These are phyloP conservation scores for Oxyria digyna DNA, from an alignment of 148 eudicot genomes.

Conservation along the genomic window DNA sequence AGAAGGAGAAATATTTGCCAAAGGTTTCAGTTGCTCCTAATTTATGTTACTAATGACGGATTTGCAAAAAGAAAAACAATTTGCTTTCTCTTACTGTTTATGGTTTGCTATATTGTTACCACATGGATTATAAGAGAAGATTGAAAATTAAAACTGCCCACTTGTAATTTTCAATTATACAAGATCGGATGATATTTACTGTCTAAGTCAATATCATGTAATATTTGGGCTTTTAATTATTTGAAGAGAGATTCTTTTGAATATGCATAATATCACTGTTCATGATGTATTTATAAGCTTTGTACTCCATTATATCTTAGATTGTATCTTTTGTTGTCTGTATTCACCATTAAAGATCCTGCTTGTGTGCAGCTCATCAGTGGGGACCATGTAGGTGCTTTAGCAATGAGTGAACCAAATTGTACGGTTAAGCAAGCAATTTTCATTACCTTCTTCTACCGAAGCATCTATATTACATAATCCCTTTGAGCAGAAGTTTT, in stretches of 20 bases:
- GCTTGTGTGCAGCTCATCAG: conserved; percentile 63
- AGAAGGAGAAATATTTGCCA: conserved; percentile 87
- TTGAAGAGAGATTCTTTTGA: neutral
- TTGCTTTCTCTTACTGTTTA: neutral
- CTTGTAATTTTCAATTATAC: neutral
- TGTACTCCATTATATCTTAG: neutral
- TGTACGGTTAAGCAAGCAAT: conserved; percentile 29
- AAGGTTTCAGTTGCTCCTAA: conserved; percentile 33
- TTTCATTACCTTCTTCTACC: neutral
- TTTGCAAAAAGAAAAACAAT: neutral
- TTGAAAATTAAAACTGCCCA: neutral
- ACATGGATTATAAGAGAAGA: neutral
- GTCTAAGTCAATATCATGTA: neutral
- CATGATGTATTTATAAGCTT: neutral
- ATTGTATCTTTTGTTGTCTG: neutral
- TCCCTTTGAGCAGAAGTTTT: neutral
- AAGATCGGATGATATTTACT: neutral
- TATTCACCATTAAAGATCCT: neutral
- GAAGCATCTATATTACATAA: neutral
- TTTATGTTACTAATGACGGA: neutral
- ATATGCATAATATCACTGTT: neutral
- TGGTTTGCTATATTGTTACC: neutral
- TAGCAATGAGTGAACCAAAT: conserved; percentile 99
- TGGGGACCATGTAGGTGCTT: conserved; percentile 98
- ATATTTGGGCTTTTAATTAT: neutral